phyloP scores from a whole-genome alignment of 2,329 filamentous ascomycete species.

The Talaromyces sp. region DNA sequence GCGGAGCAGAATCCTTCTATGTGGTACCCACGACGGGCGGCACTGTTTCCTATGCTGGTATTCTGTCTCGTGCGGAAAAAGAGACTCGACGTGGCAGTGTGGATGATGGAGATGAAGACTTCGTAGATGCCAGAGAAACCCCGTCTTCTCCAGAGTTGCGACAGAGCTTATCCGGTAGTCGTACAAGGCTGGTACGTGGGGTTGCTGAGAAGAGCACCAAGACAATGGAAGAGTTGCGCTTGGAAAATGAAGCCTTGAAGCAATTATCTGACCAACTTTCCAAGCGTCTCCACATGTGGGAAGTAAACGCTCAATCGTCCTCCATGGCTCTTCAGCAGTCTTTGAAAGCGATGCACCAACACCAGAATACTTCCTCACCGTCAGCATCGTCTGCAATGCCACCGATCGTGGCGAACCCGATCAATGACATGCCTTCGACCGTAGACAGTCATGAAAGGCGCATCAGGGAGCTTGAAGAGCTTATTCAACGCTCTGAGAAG shows the following conservation, averaged over 20 bases:
- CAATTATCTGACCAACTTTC: conserved; percentile 80
- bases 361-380: conserved; percentile 29
- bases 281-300: conserved; percentile 85
- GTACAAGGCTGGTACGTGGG: conserved; percentile 25
- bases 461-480: conserved; percentile 64
- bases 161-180: conserved; percentile 43
- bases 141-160: conserved; percentile 48
- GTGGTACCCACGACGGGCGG: conserved; percentile 89
- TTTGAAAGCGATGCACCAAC: conserved; percentile 51
- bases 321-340: conserved; percentile 84
- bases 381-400: conserved; percentile 30
- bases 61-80: conserved; percentile 58
- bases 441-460: conserved; percentile 42
- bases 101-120: conserved; percentile 75
- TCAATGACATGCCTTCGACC: conserved; percentile 26
- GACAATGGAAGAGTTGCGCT: conserved; percentile 78
- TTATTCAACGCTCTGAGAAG: conserved; percentile 55
- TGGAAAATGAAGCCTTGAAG: conserved; percentile 84
- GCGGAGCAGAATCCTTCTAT: conserved; percentile 73
- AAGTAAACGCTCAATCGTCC: conserved; percentile 84
- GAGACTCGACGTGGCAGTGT: conserved; percentile 44
- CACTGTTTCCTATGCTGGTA: conserved; percentile 88
- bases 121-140: conserved; percentile 80
- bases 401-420: conserved; percentile 15
- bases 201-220: conserved; percentile 45